Evolutionary conservation across 139 green algal species (phyloP).

Genomic region (Chlorella sp.): DNA sequence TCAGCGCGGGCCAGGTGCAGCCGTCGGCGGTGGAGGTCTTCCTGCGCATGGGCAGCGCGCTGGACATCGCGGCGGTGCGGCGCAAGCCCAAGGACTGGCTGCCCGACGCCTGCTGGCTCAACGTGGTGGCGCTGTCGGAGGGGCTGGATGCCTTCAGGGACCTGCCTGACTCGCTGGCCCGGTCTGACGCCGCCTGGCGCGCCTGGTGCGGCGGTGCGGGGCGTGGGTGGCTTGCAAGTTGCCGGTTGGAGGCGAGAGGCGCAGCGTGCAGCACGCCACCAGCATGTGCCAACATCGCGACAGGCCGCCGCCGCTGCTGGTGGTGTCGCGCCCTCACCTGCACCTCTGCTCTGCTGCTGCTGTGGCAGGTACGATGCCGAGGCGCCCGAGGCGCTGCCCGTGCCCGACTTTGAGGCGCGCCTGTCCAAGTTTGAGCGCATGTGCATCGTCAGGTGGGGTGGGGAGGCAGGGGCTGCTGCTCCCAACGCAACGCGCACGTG

Average conservation of each 20-base stretch:
- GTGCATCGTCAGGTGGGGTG: conserved; percentile 78
- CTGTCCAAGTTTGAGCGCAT: conserved; percentile 92
- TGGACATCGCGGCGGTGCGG: conserved; percentile 81
- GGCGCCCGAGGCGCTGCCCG: conserved; percentile 75
- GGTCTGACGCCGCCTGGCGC: conserved; percentile 88
- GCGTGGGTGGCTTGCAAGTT: too few species aligned
- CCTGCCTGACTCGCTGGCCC: conserved; percentile 82
- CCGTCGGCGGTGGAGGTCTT: conserved; percentile 81
- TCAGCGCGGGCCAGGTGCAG: conserved; percentile 40
- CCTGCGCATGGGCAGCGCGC: conserved; percentile 85
- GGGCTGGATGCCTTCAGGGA: conserved; percentile 80
- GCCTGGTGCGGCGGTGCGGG: conserved; percentile 49
- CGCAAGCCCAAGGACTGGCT: conserved; percentile 93
- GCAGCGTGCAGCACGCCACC: too few species aligned
- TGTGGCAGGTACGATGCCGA: conserved; percentile 89
- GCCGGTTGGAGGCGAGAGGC: too few species aligned
- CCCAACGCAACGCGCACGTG: too few species aligned
- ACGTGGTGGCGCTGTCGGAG: conserved; percentile 79
- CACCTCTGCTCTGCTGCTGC: conserved; percentile 55
- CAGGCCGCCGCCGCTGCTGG: too few species aligned
- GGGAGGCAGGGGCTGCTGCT: too few species aligned
- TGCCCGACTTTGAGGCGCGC: conserved; percentile 90
- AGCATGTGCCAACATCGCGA: too few species aligned
- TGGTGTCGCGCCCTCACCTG: too few species aligned
- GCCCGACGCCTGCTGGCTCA: conserved; percentile 85